Base-by-base conservation (phyloP, 2,329 filamentous ascomycete genomes). In the Colletotrichum sojae region DNA sequence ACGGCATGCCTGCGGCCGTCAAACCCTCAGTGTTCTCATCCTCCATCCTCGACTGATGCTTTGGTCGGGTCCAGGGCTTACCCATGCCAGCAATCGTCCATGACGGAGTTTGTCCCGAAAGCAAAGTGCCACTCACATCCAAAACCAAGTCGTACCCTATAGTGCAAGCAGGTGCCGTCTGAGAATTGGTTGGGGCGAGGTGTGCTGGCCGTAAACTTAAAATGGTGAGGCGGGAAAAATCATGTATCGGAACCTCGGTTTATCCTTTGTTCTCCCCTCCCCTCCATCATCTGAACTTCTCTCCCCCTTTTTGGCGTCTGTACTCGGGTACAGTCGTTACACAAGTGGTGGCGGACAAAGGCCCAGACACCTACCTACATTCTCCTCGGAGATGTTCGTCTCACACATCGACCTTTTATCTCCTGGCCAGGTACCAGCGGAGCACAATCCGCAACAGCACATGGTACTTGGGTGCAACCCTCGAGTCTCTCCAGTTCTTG, bases 91-190 rank as follows among this genome's bases (percentile, higher is more conserved):
- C 27, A 55, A 22, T n/a, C 12, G 16, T 49, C 6, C 6, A 31
- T 16, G n/a, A 43, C 51, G 45, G 57, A 49, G 43, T 55, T 55
- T 48, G 48, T 18, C 53, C 46, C 25, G 53, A 36, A 54, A 54
- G 43, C 43, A 27, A 48, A 25, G 46, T 46, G 60, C 18, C 46
- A 48, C 10, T 53, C 18, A 22, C 20, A 40, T 53, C 39, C 51
- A 39, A 63, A 67, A 54, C 60, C 20, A 18, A 51, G 27, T 25
- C 31, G 31, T 20, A 46, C 45, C 36, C 39, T 13, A 46, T 53
- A 27, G 54, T 63, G 60, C 60, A 36, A 36, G 31, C 31, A 65
- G 60, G 31, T 65, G 65, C 65, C 65, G 65, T 68, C 65, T 54
- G 65, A 68, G 53, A 18, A 68, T 53, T n/a, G 60, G 40, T 64